phyloP scores from a whole-genome alignment of 2,329 filamentous ascomycete genomes.

The Fusarium sublunatum region DNA sequence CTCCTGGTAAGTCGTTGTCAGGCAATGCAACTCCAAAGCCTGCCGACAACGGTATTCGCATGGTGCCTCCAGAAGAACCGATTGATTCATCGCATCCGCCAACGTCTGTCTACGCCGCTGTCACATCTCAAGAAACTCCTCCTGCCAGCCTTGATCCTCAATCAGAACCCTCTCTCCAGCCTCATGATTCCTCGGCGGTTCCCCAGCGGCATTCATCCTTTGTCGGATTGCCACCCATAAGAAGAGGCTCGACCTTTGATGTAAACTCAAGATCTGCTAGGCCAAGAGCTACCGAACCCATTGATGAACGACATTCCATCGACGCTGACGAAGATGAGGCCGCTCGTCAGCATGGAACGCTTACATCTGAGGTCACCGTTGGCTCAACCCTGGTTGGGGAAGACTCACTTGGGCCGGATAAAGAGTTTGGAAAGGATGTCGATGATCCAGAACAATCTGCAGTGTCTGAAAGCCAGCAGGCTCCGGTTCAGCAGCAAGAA shows the following conservation, averaged over 20 bases:
- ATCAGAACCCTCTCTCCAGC: slow-evolving; percentile 5
- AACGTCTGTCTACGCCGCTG: slow-evolving; percentile 9
- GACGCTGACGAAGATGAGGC: slow-evolving; percentile 47
- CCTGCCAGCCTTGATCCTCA: slow-evolving; percentile 17
- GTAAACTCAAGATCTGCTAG: slow-evolving; percentile 50
- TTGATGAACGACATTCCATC: slow-evolving; percentile 48
- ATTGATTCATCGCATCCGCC: slow-evolving; percentile 17
- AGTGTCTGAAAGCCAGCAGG: slow-evolving; percentile 7
- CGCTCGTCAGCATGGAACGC: slow-evolving; percentile 33
- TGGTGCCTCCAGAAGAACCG: slow-evolving; percentile 37
- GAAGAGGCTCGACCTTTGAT: slow-evolving; percentile 67
- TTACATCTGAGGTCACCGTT: slow-evolving; percentile 36
- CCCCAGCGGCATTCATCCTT: slow-evolving; percentile 63
- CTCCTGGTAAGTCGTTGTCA: slow-evolving; percentile 22
- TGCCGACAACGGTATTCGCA: slow-evolving; percentile 36
- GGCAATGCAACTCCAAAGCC: slow-evolving; percentile 25
- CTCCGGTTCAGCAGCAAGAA: slow-evolving; percentile 18
- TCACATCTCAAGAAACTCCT: slow-evolving; percentile 1
- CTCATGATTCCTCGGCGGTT: slow-evolving; percentile 37
- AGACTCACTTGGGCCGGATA: slow-evolving; percentile 29
- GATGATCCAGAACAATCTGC: slow-evolving; percentile 15
- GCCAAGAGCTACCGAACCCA: slow-evolving; percentile 50
- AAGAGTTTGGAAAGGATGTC: slow-evolving; percentile 32
- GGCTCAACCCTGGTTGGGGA: slow-evolving; percentile 37
- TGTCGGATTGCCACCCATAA: slow-evolving; percentile 67